phyloP scores from a whole-genome alignment of 2,329 filamentous ascomycete species.

The Fusarium sp. region DNA sequence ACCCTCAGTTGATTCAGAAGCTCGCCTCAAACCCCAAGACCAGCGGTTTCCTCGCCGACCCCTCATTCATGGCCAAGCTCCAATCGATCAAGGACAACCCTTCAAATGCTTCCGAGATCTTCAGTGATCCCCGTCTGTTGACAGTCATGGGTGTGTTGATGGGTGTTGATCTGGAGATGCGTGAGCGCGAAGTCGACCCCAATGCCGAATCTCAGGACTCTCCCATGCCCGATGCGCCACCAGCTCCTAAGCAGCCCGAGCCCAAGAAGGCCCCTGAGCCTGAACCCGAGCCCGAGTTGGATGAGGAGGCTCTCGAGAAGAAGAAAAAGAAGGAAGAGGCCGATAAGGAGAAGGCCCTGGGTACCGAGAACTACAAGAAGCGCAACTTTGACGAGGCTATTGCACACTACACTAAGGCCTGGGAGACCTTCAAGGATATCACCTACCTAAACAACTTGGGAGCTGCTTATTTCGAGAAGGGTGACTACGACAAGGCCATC shows the following conservation, averaged over 20 bases:
- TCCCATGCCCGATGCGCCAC: constrained; percentile 77
- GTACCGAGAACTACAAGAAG: constrained; percentile 98
- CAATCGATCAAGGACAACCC: constrained; percentile 86
- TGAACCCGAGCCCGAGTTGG: constrained; percentile 75
- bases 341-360: constrained; percentile 93
- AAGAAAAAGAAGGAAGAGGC: constrained; percentile 92
- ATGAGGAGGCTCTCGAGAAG: constrained; percentile 86
- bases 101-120: constrained; percentile 79
- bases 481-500: constrained; percentile 88
- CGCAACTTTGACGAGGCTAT: constrained; percentile 95
- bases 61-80: constrained; percentile 90
- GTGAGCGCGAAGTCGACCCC: constrained; percentile 50
- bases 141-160: constrained; percentile 94
- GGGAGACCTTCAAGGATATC: constrained; percentile 95
- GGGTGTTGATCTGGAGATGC: constrained; percentile 85
- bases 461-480: constrained; percentile 95
- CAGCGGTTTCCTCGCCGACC: constrained; percentile 80
- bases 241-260: constrained; percentile 54
- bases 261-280: constrained; percentile 69
- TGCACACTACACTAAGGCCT: constrained; percentile 92
- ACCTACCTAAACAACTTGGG: constrained; percentile 97
- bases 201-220: constrained; percentile 65
- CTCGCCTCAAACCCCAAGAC: constrained; percentile 96
- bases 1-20: constrained; percentile 90
- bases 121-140: constrained; percentile 91